phyloP scores from a whole-genome alignment of 1,284 basidiomycete species.

The Tremellales sp. region DNA sequence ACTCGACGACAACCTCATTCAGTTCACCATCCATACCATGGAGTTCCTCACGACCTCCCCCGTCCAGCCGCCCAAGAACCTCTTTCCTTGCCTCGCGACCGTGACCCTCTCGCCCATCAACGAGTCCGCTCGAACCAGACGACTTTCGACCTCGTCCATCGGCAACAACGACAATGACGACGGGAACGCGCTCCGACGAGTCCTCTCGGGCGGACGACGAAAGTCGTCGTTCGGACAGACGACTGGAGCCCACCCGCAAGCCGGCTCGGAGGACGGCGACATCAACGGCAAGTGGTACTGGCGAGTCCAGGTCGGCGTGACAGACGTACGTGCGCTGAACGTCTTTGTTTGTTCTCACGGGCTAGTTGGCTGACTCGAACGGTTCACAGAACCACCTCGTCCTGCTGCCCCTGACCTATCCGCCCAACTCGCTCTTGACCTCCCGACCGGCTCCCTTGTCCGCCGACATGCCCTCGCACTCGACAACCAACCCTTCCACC shows the following conservation, averaged over 20 bases:
- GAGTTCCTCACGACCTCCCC: conserved; percentile 28
- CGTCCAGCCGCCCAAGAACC: conserved; percentile 24
- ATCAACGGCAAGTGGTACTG: conserved; percentile 41
- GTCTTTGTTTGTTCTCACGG: background rate
- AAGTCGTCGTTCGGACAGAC: conserved; percentile 20
- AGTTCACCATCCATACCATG: conserved; percentile 20
- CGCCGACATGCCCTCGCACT: conserved; percentile 30
- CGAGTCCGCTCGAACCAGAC: conserved; percentile 15
- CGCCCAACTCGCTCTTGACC: conserved; percentile 40
- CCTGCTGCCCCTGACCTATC: conserved; percentile 35
- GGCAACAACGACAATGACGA: conserved; percentile 15
- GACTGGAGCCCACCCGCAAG: conserved; percentile 4
- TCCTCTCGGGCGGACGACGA: conserved; percentile 32
- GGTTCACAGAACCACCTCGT: conserved; percentile 34
- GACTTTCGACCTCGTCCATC: conserved; percentile 26
- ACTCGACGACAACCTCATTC: background rate
- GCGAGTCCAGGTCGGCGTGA: conserved; percentile 39
- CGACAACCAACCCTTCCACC: conserved; percentile 3
- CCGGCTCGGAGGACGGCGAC: conserved; percentile 8
- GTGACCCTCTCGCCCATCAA: conserved; percentile 25
- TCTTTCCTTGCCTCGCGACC: conserved; percentile 39
- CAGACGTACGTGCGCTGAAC: conserved; percentile 33
- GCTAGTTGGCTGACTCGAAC: conserved; percentile 1
- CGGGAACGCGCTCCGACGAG: conserved; percentile 25
- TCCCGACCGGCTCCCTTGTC: conserved; percentile 28